Percentiles rank a stretch among this genome's conserved stretches.
These are phyloP conservation scores for Posidonia oceanica DNA, from an alignment of 116 monocot genomes.

Conservation along the genomic window DNA sequence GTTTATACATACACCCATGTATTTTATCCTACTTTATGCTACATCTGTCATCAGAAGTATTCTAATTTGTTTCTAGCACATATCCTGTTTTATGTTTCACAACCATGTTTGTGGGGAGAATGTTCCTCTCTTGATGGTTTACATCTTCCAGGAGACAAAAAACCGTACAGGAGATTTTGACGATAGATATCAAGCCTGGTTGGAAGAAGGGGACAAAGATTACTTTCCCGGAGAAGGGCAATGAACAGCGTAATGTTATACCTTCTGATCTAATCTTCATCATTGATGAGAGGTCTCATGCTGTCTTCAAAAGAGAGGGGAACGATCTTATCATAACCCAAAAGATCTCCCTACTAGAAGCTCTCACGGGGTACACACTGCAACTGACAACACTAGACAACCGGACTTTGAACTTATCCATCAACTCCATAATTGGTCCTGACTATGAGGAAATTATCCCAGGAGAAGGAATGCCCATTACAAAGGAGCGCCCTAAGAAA, in stretches of 20 bases:
- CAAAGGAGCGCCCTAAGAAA: slow-evolving; percentile 31
- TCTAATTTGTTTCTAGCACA: not conserved
- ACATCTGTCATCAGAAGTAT: not conserved
- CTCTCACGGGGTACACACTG: slow-evolving; percentile 31
- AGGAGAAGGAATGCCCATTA: slow-evolving; percentile 47
- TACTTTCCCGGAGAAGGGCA: slow-evolving; percentile 36
- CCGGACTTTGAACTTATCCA: slow-evolving; percentile 18
- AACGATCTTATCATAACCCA: slow-evolving; percentile 24
- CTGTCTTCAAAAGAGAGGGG: slow-evolving; percentile 31
- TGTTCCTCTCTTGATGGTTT: not conserved
- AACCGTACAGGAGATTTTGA: slow-evolving; percentile 28
- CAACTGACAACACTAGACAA: slow-evolving; percentile 41
- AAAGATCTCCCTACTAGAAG: slow-evolving; percentile 25
- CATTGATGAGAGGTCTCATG: slow-evolving; percentile 32
- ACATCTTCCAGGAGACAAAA: slow-evolving; percentile 16
- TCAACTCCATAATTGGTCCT: slow-evolving; percentile 28
- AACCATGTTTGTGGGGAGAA: too few relatives aligned
- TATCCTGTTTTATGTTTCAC: not conserved
- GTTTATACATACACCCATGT: too few relatives aligned
- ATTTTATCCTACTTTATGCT: too few relatives aligned
- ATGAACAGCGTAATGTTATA: slow-evolving; percentile 20
- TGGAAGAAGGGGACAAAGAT: slow-evolving; percentile 52
- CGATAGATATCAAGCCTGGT: slow-evolving; percentile 34
- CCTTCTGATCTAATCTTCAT: slow-evolving; percentile 38
- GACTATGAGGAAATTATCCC: slow-evolving; percentile 29